Percentiles rank a stretch among this genome's conserved stretches.
Conservation (phyloP, 768 basidiomycete species). For the Rhizopogon roseolus region DNA sequence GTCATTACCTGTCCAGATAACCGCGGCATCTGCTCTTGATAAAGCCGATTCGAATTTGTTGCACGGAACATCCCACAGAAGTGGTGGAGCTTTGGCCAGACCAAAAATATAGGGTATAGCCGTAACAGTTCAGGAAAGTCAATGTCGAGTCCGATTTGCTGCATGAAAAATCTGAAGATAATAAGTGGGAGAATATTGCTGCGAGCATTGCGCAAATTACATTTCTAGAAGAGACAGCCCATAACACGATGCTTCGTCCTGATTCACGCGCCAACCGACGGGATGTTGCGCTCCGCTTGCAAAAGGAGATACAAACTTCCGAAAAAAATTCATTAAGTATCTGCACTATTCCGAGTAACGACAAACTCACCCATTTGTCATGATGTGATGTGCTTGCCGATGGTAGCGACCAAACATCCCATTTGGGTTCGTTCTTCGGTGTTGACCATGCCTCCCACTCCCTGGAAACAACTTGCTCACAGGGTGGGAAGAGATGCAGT, state of each 20-base stretch:
- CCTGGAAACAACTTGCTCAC: not conserved
- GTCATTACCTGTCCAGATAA: constrained; percentile 9
- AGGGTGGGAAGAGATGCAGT: not conserved
- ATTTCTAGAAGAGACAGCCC: not conserved
- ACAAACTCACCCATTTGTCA: not conserved
- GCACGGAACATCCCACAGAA: not conserved
- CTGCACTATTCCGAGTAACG: not conserved
- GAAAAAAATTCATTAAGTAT: not conserved
- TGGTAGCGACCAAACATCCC: constrained; percentile 12
- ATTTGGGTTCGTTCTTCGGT: too few species aligned
- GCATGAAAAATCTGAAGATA: not conserved
- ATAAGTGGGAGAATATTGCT: not conserved
- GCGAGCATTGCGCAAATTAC: not conserved
- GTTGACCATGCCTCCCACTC: not conserved
- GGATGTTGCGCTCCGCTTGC: not conserved
- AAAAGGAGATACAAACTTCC: not conserved
- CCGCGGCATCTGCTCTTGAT: not conserved
- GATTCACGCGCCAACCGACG: not conserved
- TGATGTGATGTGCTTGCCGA: not conserved
- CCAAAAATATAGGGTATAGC: too few species aligned
- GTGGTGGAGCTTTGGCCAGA: not conserved
- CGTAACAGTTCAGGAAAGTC: not conserved
- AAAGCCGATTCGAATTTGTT: constrained; percentile 1
- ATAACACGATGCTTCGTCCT: not conserved
- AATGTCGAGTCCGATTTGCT: not conserved